Percentiles rank a stretch among this genome's conserved stretches.
Conservation (phyloP, 805 yeast species). For the Wickerhamiella allomyrinae region DNA sequence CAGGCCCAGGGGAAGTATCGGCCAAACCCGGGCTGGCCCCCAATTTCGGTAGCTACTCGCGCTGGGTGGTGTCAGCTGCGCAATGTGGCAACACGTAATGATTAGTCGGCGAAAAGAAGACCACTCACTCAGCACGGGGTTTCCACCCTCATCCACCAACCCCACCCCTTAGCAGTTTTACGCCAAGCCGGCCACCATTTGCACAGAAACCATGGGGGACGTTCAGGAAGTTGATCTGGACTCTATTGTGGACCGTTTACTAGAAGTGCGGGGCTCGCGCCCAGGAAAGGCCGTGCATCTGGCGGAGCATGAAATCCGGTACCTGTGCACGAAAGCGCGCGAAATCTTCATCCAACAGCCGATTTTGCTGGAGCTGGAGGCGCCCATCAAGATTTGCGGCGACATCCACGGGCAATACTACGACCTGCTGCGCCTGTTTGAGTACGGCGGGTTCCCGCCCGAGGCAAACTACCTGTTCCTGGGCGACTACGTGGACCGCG, state of each 20-base stretch:
- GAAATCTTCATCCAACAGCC: conserved; percentile 98
- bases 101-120: conserved; percentile 1
- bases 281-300: conserved; percentile 95
- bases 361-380: conserved; percentile 84
- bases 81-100: conserved; percentile 1
- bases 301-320: conserved; percentile 87
- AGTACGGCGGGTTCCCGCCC: conserved; percentile 98
- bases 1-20: too few species aligned
- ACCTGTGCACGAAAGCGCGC: conserved; percentile 92
- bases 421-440: conserved; percentile 86
- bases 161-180: not conserved
- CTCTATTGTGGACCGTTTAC: conserved; percentile 87
- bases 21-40: too few species aligned
- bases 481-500: conserved; percentile 98
- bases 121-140: conserved; percentile 1
- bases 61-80: too few species aligned
- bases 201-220: conserved; percentile 22
- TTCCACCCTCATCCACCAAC: conserved; percentile 1
- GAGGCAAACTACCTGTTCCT: conserved; percentile 91
- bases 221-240: conserved; percentile 81
- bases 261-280: conserved; percentile 95
- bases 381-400: conserved; percentile 90
- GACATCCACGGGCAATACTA: conserved; percentile 98
- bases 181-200: not conserved
- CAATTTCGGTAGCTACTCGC: too few species aligned